Evolutionary conservation across 345 rosid species (phyloP), one percentile per base, ranked within the genome.

Genomic region (Raphanus raphanistrum): DNA sequence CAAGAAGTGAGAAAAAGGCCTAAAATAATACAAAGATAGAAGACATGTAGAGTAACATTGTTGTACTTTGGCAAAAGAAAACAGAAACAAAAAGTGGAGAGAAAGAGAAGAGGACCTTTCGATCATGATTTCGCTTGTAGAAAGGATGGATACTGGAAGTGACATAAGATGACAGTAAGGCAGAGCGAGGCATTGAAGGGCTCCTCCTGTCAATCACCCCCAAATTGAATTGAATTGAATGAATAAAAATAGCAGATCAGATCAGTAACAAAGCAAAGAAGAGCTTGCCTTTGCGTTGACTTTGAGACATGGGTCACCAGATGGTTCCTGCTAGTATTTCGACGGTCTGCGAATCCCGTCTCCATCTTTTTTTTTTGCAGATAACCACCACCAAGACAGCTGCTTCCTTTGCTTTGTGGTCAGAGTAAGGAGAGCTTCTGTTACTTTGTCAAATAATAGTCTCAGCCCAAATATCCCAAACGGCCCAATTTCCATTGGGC

Each of bases 61-160:
- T 28, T 28, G 31, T 28, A 2, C 31, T 28, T 28, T 28, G 31
- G 31, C 31, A 28, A 28, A 28, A 28, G 2, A 28, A 28, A 28
- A 28, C 31, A 28, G 31, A 28, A 28, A 28, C 31, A 28, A 4
- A 28, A 5, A 33, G 38, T 33, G 7, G 38, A 33, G 8, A 43
- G 50, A 43, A 43, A 43, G 4, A 12, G 50, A 43, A 43, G 50
- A 43, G 35, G 32, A 90, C 97, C 90, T 90, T 31, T 86, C 84
- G 8, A 89, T 97, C 98, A 79, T 92, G 98, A 79, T 89, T 94
- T 75, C 97, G 83, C 89, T 92, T 94, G 85, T 90, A 92, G 85
- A 94, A 94, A 70, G 92, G 79, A 75, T 89, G 89, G 45, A 94
- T 28, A 28, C 31, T 89, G 1, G 97, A 95, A 6, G 98, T 92